Evolutionary conservation across 2,329 filamentous ascomycete species (phyloP).

Genomic region (Ceratocystis cacaofunesta): DNA sequence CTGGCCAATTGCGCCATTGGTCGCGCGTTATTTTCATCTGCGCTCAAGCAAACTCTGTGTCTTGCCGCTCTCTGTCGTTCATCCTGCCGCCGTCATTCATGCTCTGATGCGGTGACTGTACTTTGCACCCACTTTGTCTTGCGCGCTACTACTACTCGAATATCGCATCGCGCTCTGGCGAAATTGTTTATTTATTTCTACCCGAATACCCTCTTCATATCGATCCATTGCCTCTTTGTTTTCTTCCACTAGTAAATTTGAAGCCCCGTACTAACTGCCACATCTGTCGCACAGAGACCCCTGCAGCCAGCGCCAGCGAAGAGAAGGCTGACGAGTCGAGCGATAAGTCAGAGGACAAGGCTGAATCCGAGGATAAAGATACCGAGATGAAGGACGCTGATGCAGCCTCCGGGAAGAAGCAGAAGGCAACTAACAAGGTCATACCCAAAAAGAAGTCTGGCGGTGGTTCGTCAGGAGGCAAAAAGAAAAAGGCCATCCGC

Average conservation of each 20-base stretch:
- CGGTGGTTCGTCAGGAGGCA: slow-evolving; percentile 50
- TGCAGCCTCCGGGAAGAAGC: slow-evolving; percentile 28
- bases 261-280: not conserved
- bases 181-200: not conserved
- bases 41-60: not conserved
- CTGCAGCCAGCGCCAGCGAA: slow-evolving; percentile 8
- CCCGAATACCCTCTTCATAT: not conserved
- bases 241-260: not conserved
- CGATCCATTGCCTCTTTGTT: not conserved
- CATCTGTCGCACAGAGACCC: slow-evolving; percentile 18
- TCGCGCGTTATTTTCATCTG: slow-evolving; percentile 6
- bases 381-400: slow-evolving; percentile 20
- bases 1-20: slow-evolving; percentile 16
- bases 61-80: not conserved
- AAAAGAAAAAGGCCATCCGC: slow-evolving; percentile 74
- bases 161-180: not conserved
- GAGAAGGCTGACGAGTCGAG: slow-evolving; percentile 4
- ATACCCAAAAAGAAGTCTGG: slow-evolving; percentile 54
- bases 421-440: slow-evolving; percentile 27
- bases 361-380: slow-evolving; percentile 14
- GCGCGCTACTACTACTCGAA: not conserved
- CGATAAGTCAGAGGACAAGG: slow-evolving; percentile 16
- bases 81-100: not conserved
- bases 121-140: not conserved
- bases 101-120: too few relatives aligned